Base-by-base conservation (phyloP, 176 grass and related monocot genomes). In the Phyllostachys edulis region DNA sequence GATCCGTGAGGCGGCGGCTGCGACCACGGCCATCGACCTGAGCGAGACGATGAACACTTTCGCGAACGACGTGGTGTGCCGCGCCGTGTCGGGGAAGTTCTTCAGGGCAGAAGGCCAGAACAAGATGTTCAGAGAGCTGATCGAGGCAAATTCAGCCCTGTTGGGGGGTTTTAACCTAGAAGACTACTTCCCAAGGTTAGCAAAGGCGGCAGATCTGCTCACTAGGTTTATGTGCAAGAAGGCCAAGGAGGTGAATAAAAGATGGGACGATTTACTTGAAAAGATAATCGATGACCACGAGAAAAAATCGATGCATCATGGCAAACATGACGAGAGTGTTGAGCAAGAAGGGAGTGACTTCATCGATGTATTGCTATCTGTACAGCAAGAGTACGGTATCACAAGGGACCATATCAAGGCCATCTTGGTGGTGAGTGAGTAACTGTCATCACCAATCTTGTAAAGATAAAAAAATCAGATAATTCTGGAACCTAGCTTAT, bases 221-320 rank as follows among this genome's bases (percentile, higher is more conserved):
- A 9, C 5, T 3, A 44, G 84, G 55, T 29, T 72, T 1, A 2
- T 14, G 12, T 21, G 69, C 17, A 7, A 20, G 2, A 86, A 68
- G 49, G 65, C 8, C 5, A 1, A 26, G 0, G 7, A 41, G 4
- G 10, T 3, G 5, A 21, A 14, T 3, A 59, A 10, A 17, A 78
- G 66, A 17, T 90, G 84, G 88, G 83, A 90, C 41, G n/a, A 78
- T 1, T 5, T 90, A 38, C 79, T 90, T 5, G 73, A 90, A 1
- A 62, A 38, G 16, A 14, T 86, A 9, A 67, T 90, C 0, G 2
- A 46, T 2, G 84, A 90, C 38, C 83, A 82, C 52, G 82, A 72
- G 16, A 66, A 23, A 37, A 26, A 17, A 36, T 1, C 13, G 46
- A 49, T 49, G 16, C 50, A 52, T 18, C 50, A 18, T 18, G 50